Conservation (phyloP, 371 early-diverging fungal genomes). For the Lichtheimia ornata region DNA sequence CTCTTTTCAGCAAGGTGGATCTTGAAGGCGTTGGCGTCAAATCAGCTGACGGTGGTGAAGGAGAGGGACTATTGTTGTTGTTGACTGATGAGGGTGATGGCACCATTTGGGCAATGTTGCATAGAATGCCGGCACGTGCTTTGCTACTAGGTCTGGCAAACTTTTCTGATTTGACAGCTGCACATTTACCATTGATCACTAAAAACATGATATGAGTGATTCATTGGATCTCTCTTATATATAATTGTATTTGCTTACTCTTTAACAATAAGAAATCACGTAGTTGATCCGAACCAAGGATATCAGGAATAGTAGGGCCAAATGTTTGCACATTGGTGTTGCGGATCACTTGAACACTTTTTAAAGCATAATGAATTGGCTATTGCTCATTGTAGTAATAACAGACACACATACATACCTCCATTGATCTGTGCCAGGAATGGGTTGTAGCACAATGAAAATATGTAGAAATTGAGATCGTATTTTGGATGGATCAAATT, state of each 20-base stretch:
- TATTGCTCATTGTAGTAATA: neutral
- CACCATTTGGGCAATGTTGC: neutral
- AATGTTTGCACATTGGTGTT: slow-evolving; percentile 1
- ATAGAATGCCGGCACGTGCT: slow-evolving; percentile 48
- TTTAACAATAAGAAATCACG: slow-evolving; percentile 11
- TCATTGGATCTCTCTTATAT: neutral
- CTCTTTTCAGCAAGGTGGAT: slow-evolving; percentile 9
- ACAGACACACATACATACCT: neutral
- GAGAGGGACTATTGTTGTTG: neutral
- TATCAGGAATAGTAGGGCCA: slow-evolving; percentile 5
- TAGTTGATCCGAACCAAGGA: neutral
- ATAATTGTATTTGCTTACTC: neutral
- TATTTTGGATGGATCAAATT: slow-evolving; percentile 64
- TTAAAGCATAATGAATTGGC: neutral
- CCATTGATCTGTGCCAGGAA: slow-evolving; percentile 34
- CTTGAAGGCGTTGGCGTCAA: slow-evolving; percentile 4
- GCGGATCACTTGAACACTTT: slow-evolving; percentile 2
- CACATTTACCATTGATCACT: slow-evolving; percentile 77
- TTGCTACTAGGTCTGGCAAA: slow-evolving; percentile 54
- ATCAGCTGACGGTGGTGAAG: neutral
- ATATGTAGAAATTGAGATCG: slow-evolving; percentile 74
- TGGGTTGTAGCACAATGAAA: slow-evolving; percentile 60
- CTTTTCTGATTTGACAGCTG: slow-evolving; percentile 65
- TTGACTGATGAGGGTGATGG: neutral
- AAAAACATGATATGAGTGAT: neutral